These are phyloP conservation scores for Lecanicillium sp. DNA, from an alignment of 2,329 filamentous ascomycete species.

Conservation along the genomic window DNA sequence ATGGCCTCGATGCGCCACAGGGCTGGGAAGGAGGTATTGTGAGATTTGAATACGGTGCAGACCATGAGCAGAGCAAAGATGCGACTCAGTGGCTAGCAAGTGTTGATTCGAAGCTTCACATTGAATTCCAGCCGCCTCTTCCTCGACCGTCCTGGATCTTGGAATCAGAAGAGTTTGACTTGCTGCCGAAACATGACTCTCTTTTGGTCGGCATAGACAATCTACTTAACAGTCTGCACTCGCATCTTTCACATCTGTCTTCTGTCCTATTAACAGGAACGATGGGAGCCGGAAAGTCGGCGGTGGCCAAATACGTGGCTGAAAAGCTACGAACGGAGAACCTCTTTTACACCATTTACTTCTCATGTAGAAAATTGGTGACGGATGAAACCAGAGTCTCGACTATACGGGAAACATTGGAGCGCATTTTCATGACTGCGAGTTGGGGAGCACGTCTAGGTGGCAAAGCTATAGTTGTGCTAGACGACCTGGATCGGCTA, in stretches of 20 bases:
- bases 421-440: constrained; percentile 76
- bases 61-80: constrained; percentile 38
- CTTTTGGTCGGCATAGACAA: constrained; percentile 77
- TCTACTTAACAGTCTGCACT: constrained; percentile 62
- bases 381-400: constrained; percentile 86
- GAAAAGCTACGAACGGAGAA: constrained; percentile 62
- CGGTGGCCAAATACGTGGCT: constrained; percentile 67
- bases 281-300: constrained; percentile 83
- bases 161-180: constrained; percentile 37
- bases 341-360: constrained; percentile 77
- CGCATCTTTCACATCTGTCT: constrained; percentile 74
- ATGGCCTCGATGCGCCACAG: constrained; percentile 43
- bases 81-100: constrained; percentile 64
- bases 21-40: constrained; percentile 80
- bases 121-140: constrained; percentile 71
- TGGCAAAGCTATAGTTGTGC: constrained; percentile 72
- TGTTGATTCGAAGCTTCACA: constrained; percentile 60
- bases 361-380: constrained; percentile 77
- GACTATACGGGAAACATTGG: constrained; percentile 82
- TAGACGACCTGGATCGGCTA: constrained; percentile 89
- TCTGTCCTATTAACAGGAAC: constrained; percentile 86
- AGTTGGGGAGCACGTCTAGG: constrained; percentile 86
- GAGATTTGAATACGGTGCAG: constrained; percentile 53
- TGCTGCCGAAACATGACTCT: constrained; percentile 47
- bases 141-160: constrained; percentile 51